Evolutionary conservation across 2,329 filamentous ascomycete species (phyloP), one percentile per base, ranked within the genome.

Genomic region (Dactylonectria macrodidyma): DNA sequence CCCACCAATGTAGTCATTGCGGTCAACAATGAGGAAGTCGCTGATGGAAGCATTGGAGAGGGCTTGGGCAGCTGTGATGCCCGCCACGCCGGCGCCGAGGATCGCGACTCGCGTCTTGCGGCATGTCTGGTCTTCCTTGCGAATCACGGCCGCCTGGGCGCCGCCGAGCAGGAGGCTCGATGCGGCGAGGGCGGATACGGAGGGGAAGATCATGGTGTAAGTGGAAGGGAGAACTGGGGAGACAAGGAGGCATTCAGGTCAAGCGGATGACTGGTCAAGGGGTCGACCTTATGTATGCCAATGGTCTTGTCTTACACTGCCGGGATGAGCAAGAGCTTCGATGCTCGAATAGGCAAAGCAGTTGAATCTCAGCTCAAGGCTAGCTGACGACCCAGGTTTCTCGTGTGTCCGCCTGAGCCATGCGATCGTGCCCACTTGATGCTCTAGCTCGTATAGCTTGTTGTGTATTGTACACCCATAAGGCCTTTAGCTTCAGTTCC

Each of bases 21-120:
- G 88, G 67, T 93, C 91, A 3, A 93, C 78, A 54, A 93, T 89
- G 8, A 92, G 60, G 66, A 93, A 92, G 66, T 93, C 90, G 0
- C 83, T 80, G 6, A 92, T 81, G 0, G 89, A 91, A 2, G 85
- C 84, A 61, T 92, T 91, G 5, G 84, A 79, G 6, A 93, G 78
- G 3, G 90, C 85, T 83, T 92, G 89, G 24, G 90, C 90, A 14
- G 90, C 89, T 12, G 90, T 88, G 47, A 92, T 88, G 6, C 90
- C 90, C 1, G 90, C 85, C 61, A 90, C 86, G 12, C 90, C 90
- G 14, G 86, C 90, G 38, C 90, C 90, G 5, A 81, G 71, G 10
- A 81, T 75, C 2, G 78, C 79, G 1, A 81, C 78, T 0, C 72
- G 77, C 5, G 78, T 78, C 50, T 76, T 80, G 3, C 58, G 73